Evolutionary conservation across 768 basidiomycete genomes (phyloP).

Genomic region (Flagelloscypha sp.): DNA sequence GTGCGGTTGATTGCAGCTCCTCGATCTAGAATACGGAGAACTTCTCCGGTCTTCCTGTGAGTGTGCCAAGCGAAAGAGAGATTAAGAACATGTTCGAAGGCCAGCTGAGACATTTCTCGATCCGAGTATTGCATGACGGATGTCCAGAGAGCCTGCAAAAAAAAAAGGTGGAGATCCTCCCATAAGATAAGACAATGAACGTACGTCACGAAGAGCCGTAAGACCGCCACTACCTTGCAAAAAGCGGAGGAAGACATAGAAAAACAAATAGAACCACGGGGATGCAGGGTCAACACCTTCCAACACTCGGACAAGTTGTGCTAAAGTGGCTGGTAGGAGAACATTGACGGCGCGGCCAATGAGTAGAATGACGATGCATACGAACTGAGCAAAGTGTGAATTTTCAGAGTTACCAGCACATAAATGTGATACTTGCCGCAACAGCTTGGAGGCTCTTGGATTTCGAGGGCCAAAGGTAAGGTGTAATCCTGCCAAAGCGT

Average conservation of each 20-base stretch:
- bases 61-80: constrained; percentile 81
- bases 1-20: constrained; percentile 83
- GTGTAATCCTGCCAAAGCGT: constrained; percentile 58
- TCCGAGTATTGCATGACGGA: constrained; percentile 90
- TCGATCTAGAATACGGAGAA: constrained; percentile 73
- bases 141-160: constrained; percentile 58
- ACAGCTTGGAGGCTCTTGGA: constrained; percentile 57
- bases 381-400: constrained; percentile 26
- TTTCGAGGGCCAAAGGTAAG: constrained; percentile 81
- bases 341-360: constrained; percentile 73
- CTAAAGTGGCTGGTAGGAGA: constrained; percentile 62
- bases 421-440: constrained; percentile 37
- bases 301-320: constrained; percentile 50
- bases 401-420: background rate
- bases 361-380: constrained; percentile 65
- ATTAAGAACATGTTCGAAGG: constrained; percentile 81
- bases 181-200: constrained; percentile 9
- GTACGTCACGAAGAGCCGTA: constrained; percentile 53
- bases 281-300: constrained; percentile 38
- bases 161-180: background rate
- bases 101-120: constrained; percentile 78
- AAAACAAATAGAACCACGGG: constrained; percentile 62
- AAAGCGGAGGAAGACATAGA: constrained; percentile 64
- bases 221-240: constrained; percentile 73
- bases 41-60: constrained; percentile 77